phyloP scores from a whole-genome alignment of 2,329 filamentous ascomycete genomes.

The Dothistroma septosporum region DNA sequence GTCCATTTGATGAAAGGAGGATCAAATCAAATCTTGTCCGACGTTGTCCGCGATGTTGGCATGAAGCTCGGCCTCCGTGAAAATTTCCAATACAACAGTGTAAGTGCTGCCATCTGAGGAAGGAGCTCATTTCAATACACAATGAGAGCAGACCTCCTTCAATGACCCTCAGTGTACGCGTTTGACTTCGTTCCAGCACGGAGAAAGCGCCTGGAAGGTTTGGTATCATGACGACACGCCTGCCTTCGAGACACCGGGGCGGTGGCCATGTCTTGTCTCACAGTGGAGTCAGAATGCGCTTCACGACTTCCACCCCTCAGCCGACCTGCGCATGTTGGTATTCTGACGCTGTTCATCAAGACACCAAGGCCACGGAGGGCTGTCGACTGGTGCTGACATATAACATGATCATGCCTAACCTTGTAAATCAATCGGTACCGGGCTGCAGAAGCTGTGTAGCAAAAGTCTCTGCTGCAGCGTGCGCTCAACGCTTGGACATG shows the following conservation, averaged over 20 bases:
- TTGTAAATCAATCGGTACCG: not conserved
- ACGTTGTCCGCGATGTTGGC: not conserved
- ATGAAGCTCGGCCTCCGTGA: not conserved
- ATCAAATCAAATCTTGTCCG: not conserved
- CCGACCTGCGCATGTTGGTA: slow-evolving; percentile 30
- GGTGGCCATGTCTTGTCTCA: slow-evolving; percentile 19
- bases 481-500: slow-evolving; percentile 1
- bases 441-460: not conserved
- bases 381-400: slow-evolving; percentile 52
- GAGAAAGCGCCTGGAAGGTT: not conserved
- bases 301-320: not conserved
- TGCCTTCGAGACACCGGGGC: slow-evolving; percentile 12
- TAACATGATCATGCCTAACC: slow-evolving; percentile 39
- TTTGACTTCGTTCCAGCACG: not conserved
- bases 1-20: not conserved
- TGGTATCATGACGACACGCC: not conserved
- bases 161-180: not conserved
- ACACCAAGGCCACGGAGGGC: slow-evolving; percentile 19
- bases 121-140: not conserved
- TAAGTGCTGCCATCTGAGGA: not conserved
- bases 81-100: not conserved
- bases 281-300: slow-evolving; percentile 1
- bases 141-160: not conserved
- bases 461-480: not conserved
- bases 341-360: not conserved